Evolutionary conservation across 2,329 filamentous ascomycete species (phyloP).

Genomic region (Paecilomyces sp.): DNA sequence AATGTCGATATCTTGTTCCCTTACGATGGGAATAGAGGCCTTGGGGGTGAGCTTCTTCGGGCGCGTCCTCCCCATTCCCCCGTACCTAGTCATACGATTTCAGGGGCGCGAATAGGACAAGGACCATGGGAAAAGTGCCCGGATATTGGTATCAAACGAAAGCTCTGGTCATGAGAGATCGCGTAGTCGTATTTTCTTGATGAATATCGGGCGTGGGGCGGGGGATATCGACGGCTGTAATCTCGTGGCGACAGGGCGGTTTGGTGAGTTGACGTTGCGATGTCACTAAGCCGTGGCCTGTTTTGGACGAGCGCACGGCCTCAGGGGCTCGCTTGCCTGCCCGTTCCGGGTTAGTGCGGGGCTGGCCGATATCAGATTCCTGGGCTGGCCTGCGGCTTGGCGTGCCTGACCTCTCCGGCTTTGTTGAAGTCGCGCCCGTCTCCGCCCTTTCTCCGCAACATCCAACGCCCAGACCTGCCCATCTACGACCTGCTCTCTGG

Average conservation of each 20-base stretch:
- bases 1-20: conserved; percentile 84
- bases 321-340: conserved; percentile 37
- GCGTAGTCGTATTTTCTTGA: conserved; percentile 48
- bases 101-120: conserved; percentile 30
- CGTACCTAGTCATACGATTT: conserved; percentile 38
- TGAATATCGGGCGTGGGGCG: conserved; percentile 44
- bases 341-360: conserved; percentile 36
- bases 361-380: conserved; percentile 35
- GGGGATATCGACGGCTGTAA: conserved; percentile 29
- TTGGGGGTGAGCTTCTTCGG: conserved; percentile 78
- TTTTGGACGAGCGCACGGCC: conserved; percentile 34
- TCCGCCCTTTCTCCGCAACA: background rate
- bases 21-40: conserved; percentile 76
- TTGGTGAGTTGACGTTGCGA: conserved; percentile 40
- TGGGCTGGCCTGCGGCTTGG: conserved; percentile 7
- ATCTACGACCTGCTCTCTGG: background rate
- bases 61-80: conserved; percentile 42
- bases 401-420: conserved; percentile 5
- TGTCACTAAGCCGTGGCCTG: conserved; percentile 33
- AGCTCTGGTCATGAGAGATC: conserved; percentile 51
- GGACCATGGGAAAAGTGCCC: conserved; percentile 44
- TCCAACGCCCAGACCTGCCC: conserved; percentile 4
- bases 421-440: background rate
- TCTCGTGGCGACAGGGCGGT: conserved; percentile 25
- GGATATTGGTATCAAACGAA: conserved; percentile 60